Percentiles rank a stretch among this genome's conserved stretches.
Evolutionary conservation across 345 rosid genomes (phyloP).

Genomic region (Bruguiera sexangula): DNA sequence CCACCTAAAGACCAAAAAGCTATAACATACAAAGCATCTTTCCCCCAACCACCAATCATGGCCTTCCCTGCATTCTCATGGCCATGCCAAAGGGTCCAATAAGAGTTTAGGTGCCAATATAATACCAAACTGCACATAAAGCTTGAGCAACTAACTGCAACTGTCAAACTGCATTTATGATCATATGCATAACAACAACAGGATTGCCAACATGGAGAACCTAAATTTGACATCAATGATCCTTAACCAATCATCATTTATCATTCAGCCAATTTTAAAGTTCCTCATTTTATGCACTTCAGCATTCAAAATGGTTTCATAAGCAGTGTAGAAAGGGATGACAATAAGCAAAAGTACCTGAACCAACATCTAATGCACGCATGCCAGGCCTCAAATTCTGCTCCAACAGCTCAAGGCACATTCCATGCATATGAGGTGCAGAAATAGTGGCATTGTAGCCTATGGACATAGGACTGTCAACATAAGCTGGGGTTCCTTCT

Average conservation of each 20-base stretch:
- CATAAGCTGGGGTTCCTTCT: constrained; percentile 61
- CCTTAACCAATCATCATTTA: too few species aligned
- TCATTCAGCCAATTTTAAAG: neutral
- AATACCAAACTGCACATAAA: neutral
- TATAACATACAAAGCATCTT: neutral
- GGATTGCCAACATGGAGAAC: too few species aligned
- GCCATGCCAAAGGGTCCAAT: too few species aligned
- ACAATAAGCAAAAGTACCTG: constrained; percentile 48
- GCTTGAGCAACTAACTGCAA: neutral
- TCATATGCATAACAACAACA: too few species aligned
- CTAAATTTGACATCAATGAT: too few species aligned
- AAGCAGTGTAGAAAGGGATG: neutral
- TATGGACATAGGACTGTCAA: constrained; percentile 76
- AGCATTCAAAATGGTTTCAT: neutral
- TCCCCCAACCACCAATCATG: too few species aligned
- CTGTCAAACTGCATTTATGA: neutral
- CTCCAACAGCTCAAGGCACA: constrained; percentile 81
- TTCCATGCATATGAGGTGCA: constrained; percentile 99
- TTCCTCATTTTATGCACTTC: neutral
- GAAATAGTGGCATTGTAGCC: constrained; percentile 98
- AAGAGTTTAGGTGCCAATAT: too few species aligned
- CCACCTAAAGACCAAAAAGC: neutral
- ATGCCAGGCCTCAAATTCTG: constrained; percentile 81
- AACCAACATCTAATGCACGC: constrained; percentile 93
- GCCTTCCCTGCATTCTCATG: too few species aligned